Percentiles rank a stretch among this genome's conserved stretches.
Conservation (phyloP, 306 rosid species). For the Luffa aegyptiaca region DNA sequence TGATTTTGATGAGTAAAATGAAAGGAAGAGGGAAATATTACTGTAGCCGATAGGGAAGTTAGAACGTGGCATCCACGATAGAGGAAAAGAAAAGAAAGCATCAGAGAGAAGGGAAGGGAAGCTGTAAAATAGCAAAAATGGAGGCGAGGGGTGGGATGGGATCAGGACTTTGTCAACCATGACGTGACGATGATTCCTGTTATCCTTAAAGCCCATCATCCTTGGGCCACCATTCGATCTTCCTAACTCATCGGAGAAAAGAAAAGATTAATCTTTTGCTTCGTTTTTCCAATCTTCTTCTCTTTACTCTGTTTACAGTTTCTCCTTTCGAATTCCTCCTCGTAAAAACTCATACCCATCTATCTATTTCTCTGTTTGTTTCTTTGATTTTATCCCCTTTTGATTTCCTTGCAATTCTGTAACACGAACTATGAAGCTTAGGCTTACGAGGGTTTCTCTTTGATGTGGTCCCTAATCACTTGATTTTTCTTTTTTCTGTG, state of each 20-base stretch:
- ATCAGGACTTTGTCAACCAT: constrained; percentile 35
- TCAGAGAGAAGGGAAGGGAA: neutral
- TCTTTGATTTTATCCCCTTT: neutral
- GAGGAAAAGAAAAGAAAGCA: neutral
- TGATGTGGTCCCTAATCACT: constrained; percentile 12
- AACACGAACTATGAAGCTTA: constrained; percentile 4
- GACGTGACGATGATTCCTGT: constrained; percentile 46
- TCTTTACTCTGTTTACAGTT: neutral
- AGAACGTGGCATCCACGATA: neutral
- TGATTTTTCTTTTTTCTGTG: constrained; percentile 12
- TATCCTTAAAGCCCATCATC: constrained; percentile 19
- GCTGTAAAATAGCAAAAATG: neutral
- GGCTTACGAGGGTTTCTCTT: constrained; percentile 8
- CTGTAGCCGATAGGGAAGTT: neutral
- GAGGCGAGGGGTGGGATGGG: neutral
- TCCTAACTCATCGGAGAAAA: constrained; percentile 56
- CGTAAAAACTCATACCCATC: neutral
- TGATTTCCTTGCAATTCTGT: constrained; percentile 14
- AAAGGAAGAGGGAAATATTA: neutral
- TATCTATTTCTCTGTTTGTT: neutral
- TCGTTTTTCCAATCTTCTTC: neutral
- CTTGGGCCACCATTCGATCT: constrained; percentile 39
- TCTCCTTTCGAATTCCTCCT: neutral
- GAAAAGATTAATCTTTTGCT: neutral
- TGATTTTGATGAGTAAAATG: neutral